A percentile compares a stretch with the other conserved stretches of the same genome.
phyloP scores from a whole-genome alignment of 2,329 filamentous ascomycete genomes.

The Biscogniauxia marginata region DNA sequence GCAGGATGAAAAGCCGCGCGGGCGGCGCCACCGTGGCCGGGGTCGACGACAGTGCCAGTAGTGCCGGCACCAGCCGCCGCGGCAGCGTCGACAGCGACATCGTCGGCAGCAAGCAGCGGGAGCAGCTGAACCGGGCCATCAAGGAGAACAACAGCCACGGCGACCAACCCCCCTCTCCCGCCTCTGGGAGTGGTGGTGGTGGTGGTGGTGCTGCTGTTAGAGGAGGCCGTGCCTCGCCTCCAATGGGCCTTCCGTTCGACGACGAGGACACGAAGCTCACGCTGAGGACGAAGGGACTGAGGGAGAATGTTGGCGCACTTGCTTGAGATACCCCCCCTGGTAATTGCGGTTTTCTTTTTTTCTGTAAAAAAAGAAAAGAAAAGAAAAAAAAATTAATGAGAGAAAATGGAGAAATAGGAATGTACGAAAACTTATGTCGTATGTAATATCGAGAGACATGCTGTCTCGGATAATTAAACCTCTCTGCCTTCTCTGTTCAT shows the following conservation, averaged over 20 bases:
- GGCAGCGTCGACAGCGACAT: constrained; percentile 34
- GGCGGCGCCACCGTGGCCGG: constrained; percentile 9
- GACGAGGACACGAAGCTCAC: constrained; percentile 49
- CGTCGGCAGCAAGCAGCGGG: constrained; percentile 35
- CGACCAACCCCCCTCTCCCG: background rate
- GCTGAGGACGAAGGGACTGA: constrained; percentile 54
- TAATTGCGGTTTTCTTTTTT: background rate
- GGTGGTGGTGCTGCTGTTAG: constrained; percentile 2
- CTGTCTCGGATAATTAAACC: no score
- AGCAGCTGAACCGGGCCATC: constrained; percentile 40
- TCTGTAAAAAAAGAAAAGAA: background rate
- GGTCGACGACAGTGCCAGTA: constrained; percentile 40
- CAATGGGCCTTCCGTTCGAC: constrained; percentile 44
- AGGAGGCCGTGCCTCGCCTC: constrained; percentile 5
- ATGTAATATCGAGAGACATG: no score
- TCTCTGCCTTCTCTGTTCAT: no score
- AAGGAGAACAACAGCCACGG: constrained; percentile 15
- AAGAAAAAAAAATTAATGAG: background rate
- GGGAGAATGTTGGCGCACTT: constrained; percentile 44
- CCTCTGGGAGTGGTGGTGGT: background rate
- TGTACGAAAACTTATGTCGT: no score
- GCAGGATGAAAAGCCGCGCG: constrained; percentile 41
- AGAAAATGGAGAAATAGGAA: background rate
- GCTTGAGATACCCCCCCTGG: constrained; percentile 15
- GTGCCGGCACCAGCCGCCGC: constrained; percentile 34